These are phyloP conservation scores for Monosporascus sp. DNA, from an alignment of 2,329 filamentous ascomycete genomes.

Conservation along the genomic window DNA sequence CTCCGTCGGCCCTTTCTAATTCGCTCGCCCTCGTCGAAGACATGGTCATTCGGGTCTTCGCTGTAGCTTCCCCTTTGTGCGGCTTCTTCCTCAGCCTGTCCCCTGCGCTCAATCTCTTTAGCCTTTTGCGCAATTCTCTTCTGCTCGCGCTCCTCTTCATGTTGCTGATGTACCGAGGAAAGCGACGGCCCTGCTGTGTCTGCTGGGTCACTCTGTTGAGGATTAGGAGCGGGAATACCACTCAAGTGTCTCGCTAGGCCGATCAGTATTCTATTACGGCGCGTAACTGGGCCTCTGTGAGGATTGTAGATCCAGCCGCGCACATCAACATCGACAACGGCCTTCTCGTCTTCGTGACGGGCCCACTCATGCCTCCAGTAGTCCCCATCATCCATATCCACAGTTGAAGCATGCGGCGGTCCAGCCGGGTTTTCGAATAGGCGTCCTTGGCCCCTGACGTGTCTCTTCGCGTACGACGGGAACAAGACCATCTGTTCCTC, in stretches of 20 bases:
- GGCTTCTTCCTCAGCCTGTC: constrained; percentile 64
- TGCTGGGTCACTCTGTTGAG: constrained; percentile 27
- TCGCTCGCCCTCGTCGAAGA: constrained; percentile 38
- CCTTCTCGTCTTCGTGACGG: constrained; percentile 72
- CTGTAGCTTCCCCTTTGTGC: constrained; percentile 71
- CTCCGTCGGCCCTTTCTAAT: constrained; percentile 26
- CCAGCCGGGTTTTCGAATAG: constrained; percentile 29
- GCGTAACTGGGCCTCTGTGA: constrained; percentile 75
- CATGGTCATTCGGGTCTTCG: constrained; percentile 44
- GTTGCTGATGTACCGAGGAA: constrained; percentile 32
- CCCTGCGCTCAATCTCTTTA: constrained; percentile 67
- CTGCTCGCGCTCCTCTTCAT: constrained; percentile 49
- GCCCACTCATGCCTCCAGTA: constrained; percentile 80
- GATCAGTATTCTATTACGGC: constrained; percentile 81
- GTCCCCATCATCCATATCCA: constrained; percentile 55
- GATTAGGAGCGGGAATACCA: constrained; percentile 69
- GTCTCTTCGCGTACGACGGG: constrained; percentile 81
- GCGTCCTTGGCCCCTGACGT: constrained; percentile 45
- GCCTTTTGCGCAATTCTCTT: constrained; percentile 71
- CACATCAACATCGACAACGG: constrained; percentile 89
- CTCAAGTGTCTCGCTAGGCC: constrained; percentile 83
- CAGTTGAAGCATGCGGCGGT: constrained; percentile 34
- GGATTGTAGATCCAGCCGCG: constrained; percentile 93
- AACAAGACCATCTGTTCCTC: constrained; percentile 93
- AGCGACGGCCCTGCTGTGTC: constrained; percentile 17